Evolutionary conservation across 371 early-diverging fungal species (phyloP), one percentile per base, ranked within the genome.

Genomic region (Mortierella sp.): DNA sequence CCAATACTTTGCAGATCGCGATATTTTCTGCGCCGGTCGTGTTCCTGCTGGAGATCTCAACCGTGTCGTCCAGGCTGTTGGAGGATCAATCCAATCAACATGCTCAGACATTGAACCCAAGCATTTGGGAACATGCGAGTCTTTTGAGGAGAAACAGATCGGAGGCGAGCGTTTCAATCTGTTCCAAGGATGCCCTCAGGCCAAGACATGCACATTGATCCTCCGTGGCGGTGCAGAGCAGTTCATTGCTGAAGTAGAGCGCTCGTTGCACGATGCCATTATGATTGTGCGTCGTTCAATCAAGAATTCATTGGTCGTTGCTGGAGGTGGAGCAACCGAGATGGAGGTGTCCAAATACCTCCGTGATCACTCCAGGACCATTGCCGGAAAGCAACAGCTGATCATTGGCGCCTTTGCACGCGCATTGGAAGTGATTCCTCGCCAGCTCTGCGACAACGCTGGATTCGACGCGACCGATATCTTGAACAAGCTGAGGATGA

Each of bases 1-100:
- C 21, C 99, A 99, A 82, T 99, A 98, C 89, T 99, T 99, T 90
- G 99, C 99, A 62, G 99, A 97, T 80, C 92, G 99, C 54, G 94
- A 95, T 78, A 96, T 99, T 72, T 99, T 99, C 87, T 99, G 99
- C 81, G 99, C 99, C 49, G 99, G 99, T 43, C 94, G 99, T 76
- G 99, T 99, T 31, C 81, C 97, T 31, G 89, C 89, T 71, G 95
- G 94, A 57, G 99, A 99, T 79, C 83, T 99, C 72, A 86, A 87
- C 48, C 94, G 99, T 72, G 95, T 99, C 39, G 91, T 94, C 63
- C 89, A 94, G 79, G 98, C 98, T 51, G 97, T 97, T 27, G 99
- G 99, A 72, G 98, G 99, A 47, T 82, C 91, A 29, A 86, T 97
- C 52, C 98, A 97, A 79, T 94, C 96, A 25, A 91, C 96, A 39